Percentiles rank a stretch among this genome's conserved stretches.
Conservation (phyloP, 1,284 basidiomycete species). For the Fistulinella cinereoalba region DNA sequence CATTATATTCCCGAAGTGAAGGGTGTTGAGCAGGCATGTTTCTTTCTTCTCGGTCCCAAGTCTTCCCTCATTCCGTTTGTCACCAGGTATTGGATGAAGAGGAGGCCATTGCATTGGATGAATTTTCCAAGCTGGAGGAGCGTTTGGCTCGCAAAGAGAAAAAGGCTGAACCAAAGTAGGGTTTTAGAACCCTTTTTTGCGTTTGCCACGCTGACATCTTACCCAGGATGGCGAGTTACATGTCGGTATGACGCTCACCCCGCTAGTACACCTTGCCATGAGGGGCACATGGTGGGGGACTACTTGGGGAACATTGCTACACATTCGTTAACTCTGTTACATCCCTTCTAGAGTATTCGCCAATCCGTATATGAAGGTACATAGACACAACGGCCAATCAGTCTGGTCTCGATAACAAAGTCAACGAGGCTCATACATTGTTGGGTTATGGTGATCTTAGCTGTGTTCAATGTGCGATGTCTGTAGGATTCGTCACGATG, state of each 20-base stretch:
- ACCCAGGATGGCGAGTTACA: constrained; percentile 69
- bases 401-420: too few relatives aligned
- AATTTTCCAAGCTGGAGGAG: constrained; percentile 91
- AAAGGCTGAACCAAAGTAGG: constrained; percentile 32
- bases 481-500: too few relatives aligned
- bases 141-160: constrained; percentile 53
- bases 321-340: too few relatives aligned
- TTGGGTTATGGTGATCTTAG: too few relatives aligned
- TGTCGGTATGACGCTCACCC: constrained; percentile 49
- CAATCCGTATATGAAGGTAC: too few relatives aligned
- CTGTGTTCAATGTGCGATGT: too few relatives aligned
- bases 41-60: not conserved
- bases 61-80: constrained; percentile 9
- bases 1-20: constrained; percentile 99
- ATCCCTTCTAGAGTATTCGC: too few relatives aligned
- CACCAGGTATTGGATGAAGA: constrained; percentile 84
- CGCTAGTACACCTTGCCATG: not conserved
- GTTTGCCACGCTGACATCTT: constrained; percentile 11
- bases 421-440: too few relatives aligned
- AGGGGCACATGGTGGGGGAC: too few relatives aligned
- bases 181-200: constrained; percentile 19
- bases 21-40: constrained; percentile 87
- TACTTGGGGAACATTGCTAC: too few relatives aligned
- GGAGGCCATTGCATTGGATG: constrained; percentile 83
- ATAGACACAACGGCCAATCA: too few relatives aligned